Base-by-base conservation (phyloP, 352 stramenopile genomes). In the Globisporangium okanoganense region DNA sequence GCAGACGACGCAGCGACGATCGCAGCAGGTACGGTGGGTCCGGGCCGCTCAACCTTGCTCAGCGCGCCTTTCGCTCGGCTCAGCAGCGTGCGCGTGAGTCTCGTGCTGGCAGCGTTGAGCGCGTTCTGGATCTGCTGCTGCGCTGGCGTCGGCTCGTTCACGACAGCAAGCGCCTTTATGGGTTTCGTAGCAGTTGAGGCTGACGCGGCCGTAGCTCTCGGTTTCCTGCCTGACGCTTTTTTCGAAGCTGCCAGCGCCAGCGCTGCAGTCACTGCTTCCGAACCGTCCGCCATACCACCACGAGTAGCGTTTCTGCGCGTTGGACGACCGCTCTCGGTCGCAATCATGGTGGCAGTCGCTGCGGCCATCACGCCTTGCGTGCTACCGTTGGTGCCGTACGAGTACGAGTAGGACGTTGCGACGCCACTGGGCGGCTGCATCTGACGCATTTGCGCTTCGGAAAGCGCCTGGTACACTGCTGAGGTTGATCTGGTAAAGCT, bases 91-190 rank as follows among this genome's bases (percentile, higher is more conserved):
- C 54, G 54, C 18, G 54, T 51, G 18, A 60, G 40, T 41, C 38
- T 40, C 8, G 54, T 36, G 18, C 38, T 18, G 4, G 38, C 54
- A 31, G 53, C 53, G 13, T 22, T 48, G 0, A 59, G 53, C 13
- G 53, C 53, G 3, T 59, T 36, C 33, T 59, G 53, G 9, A 59
- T 5, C 16, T 50, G 24, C 25, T 59, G 53, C 16, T 59, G 53
- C 6, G 36, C 53, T 25, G 24, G 6, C 2, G 53, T 59, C 38
- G 31, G 38, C 18, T 41, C 43, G 7, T 48, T 43, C 20, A 47
- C 20, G 22, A 35, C 14, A 27, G 50, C 18, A 10, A 56, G n/a
- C 6, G 29, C 50, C 31, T 43, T 58, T 14, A 5, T 16, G 18
- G 25, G 13, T 12, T 53, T 53, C 29, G 47, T 35, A 33, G 47